phyloP scores from a whole-genome alignment of 2,329 filamentous ascomycete genomes.

The Teratosphaeria nubilosa region DNA sequence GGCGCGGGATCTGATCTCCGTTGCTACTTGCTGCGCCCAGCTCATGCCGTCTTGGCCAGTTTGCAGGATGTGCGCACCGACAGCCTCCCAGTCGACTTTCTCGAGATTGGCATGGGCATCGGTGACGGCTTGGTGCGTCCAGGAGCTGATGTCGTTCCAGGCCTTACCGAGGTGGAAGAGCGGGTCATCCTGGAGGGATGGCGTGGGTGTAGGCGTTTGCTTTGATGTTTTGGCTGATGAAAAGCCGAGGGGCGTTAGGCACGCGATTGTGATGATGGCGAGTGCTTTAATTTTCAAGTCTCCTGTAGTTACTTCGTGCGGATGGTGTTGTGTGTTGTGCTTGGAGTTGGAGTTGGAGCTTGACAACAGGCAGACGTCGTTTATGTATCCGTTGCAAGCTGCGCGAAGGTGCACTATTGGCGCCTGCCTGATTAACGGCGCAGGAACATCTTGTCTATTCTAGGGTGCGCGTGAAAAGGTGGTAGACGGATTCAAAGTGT shows the following conservation, averaged over 20 bases:
- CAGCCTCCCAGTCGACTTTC: not conserved
- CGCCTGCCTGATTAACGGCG: not conserved
- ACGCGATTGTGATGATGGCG: not conserved
- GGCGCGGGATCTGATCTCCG: not conserved
- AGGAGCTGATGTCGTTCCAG: not conserved
- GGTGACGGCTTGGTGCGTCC: not conserved
- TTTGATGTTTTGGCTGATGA: not conserved
- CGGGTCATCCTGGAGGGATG: not conserved
- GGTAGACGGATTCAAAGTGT: not conserved
- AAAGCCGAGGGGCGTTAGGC: not conserved
- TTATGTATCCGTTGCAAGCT: not conserved
- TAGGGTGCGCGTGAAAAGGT: not conserved
- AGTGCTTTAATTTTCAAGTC: not conserved
- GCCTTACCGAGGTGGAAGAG: not conserved
- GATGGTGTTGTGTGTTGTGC: not conserved
- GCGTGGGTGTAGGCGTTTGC: not conserved
- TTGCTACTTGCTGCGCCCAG: not conserved
- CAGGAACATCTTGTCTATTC: not conserved
- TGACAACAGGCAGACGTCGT: not conserved
- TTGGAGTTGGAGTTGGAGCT: not conserved
- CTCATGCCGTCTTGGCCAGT: not conserved
- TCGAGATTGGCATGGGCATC: not conserved
- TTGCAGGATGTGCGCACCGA: not conserved
- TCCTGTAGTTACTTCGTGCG: not conserved
- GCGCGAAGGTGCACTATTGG: not conserved